These are phyloP conservation scores for Arctostaphylos glauca DNA, from an alignment of 148 eudicot species.

Conservation along the genomic window DNA sequence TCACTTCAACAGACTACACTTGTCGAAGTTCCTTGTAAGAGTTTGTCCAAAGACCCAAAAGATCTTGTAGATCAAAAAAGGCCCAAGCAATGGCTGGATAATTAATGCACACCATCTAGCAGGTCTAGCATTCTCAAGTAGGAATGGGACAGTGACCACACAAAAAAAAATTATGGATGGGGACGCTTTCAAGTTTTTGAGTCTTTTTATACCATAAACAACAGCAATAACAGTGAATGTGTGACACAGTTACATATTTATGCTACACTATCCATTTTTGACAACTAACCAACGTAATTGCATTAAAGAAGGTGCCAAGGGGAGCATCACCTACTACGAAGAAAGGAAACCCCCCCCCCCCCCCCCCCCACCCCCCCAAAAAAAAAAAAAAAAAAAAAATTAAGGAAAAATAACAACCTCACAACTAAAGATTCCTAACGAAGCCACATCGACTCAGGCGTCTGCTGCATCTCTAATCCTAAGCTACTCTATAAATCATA, in stretches of 20 bases:
- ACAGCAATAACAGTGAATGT: background rate
- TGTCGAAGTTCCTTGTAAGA: background rate
- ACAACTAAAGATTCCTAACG: background rate
- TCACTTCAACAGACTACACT: background rate
- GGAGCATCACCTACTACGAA: background rate
- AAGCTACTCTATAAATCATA: background rate
- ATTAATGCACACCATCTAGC: background rate
- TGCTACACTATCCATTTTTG: background rate
- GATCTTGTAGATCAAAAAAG: background rate
- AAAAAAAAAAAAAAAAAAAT: background rate
- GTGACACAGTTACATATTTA: background rate
- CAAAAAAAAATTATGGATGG: background rate
- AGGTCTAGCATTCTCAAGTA: slow-evolving; percentile 8
- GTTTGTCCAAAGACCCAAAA: background rate
- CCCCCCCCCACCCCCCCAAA: background rate
- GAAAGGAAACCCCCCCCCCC: no score
- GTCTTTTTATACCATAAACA: background rate
- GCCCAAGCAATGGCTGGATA: background rate
- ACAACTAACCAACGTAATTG: background rate
- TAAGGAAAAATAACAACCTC: background rate
- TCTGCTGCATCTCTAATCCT: background rate
- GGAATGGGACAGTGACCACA: background rate
- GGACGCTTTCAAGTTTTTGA: background rate
- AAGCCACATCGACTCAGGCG: background rate
- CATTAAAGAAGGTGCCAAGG: background rate